These are phyloP conservation scores for Teratosphaeria zuluensis DNA, from an alignment of 2,329 filamentous ascomycete species.

Conservation along the genomic window DNA sequence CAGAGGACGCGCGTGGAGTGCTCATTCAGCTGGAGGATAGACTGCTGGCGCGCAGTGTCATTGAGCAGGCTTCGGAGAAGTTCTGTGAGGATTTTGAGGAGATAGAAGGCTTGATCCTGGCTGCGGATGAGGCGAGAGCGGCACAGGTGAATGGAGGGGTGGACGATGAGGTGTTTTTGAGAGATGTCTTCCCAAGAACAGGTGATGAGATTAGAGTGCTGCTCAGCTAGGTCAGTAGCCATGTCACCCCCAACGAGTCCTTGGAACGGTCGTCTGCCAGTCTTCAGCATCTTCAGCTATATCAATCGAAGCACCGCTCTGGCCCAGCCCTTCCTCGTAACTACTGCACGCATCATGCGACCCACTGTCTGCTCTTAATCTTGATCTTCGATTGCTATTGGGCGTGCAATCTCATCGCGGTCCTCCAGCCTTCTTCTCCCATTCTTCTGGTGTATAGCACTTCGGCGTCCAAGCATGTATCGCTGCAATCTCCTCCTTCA, in stretches of 20 bases:
- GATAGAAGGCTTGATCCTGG: conserved; percentile 52
- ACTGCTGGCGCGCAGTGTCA: conserved; percentile 61
- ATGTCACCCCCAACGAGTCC: not conserved
- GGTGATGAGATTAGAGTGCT: conserved; percentile 55
- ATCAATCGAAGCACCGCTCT: not conserved
- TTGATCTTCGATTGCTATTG: not conserved
- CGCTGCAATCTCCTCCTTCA: conserved; percentile 78
- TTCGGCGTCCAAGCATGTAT: conserved; percentile 95
- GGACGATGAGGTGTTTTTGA: conserved; percentile 33
- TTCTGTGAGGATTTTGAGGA: conserved; percentile 81
- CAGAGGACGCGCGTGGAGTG: conserved; percentile 84
- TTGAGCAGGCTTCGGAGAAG: conserved; percentile 68
- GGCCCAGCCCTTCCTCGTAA: not conserved
- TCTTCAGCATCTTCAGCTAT: not conserved
- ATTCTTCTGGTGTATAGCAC: conserved; percentile 86
- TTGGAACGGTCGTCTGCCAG: not conserved
- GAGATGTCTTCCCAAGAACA: conserved; percentile 53
- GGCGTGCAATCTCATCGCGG: not conserved
- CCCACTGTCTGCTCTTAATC: too few relatives aligned
- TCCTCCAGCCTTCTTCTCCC: conserved; percentile 53
- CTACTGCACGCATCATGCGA: not conserved
- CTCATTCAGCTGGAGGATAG: conserved; percentile 65
- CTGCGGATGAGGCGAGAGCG: conserved; percentile 43
- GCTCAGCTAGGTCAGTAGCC: conserved; percentile 39
- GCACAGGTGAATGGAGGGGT: conserved; percentile 26